Evolutionary conservation across 176 grass and related monocot species (phyloP).

Genomic region (Aegilops speltoides): DNA sequence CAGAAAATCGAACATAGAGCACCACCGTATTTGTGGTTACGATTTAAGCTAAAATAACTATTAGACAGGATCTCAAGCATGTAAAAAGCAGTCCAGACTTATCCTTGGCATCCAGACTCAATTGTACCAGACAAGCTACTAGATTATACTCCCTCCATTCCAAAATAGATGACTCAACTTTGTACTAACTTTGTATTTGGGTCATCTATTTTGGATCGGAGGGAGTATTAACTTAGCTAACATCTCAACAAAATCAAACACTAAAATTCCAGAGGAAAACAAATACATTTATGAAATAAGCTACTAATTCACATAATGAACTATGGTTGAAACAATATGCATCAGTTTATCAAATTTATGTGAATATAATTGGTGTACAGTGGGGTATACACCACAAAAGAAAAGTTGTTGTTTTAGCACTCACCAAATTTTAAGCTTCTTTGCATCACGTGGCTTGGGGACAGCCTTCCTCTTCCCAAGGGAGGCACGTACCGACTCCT

Average conservation of each 20-base stretch:
- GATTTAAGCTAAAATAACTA: background rate
- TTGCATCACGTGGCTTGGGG: conserved; percentile 47
- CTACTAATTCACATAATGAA: background rate
- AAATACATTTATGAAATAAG: background rate
- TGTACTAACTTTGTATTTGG: too few relatives aligned
- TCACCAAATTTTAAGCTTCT: conserved; percentile 92
- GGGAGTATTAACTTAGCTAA: background rate
- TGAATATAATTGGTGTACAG: conserved; percentile 3
- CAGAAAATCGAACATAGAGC: background rate
- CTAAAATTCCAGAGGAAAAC: background rate
- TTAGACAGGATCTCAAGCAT: background rate
- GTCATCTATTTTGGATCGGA: too few relatives aligned
- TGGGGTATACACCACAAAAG: background rate
- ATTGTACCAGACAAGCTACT: background rate
- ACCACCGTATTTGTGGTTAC: background rate
- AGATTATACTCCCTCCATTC: too few relatives aligned
- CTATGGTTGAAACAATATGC: background rate
- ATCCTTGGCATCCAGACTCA: background rate
- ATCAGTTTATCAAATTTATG: background rate
- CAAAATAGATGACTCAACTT: too few relatives aligned
- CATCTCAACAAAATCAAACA: background rate
- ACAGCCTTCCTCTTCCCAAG: conserved; percentile 79
- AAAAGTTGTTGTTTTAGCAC: background rate
- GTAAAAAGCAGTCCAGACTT: background rate
- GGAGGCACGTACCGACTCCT: conserved; percentile 75